phyloP scores from a whole-genome alignment of 768 basidiomycete genomes.

The Phylloporus rhodoxanthus region DNA sequence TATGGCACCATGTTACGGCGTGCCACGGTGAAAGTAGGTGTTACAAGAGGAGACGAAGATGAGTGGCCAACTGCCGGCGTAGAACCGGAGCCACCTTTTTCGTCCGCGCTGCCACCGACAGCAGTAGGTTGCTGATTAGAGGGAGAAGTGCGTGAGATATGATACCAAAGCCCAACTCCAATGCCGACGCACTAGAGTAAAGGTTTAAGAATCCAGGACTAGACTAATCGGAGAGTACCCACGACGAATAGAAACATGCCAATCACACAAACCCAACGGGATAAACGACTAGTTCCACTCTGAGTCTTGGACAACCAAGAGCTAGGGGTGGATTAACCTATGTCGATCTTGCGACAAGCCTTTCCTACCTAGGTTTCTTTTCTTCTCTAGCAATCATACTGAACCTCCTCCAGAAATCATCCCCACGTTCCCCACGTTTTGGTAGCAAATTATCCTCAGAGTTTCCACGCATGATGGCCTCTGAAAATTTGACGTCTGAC shows the following conservation, averaged over 20 bases:
- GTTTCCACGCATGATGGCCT: slow-evolving; percentile 60
- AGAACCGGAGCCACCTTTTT: slow-evolving; percentile 28
- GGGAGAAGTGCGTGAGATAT: slow-evolving; percentile 46
- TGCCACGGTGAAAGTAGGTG: slow-evolving; percentile 57
- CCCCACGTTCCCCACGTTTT: slow-evolving; percentile 63
- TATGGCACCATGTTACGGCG: slow-evolving; percentile 28
- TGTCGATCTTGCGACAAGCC: neutral
- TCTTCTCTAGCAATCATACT: slow-evolving; percentile 77
- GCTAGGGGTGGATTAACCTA: slow-evolving; percentile 28
- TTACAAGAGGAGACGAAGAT: slow-evolving; percentile 39
- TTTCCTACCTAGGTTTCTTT: slow-evolving; percentile 42
- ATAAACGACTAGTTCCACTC: slow-evolving; percentile 44
- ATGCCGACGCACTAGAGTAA: slow-evolving; percentile 41
- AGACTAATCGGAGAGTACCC: slow-evolving; percentile 17
- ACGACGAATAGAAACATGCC: slow-evolving; percentile 56
- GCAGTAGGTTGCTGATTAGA: slow-evolving; percentile 50
- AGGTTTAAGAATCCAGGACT: neutral
- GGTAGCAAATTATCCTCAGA: slow-evolving; percentile 65
- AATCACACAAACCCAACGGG: slow-evolving; percentile 65
- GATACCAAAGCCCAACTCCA: slow-evolving; percentile 57
- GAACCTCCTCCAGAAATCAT: slow-evolving; percentile 85
- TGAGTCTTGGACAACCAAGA: slow-evolving; percentile 67
- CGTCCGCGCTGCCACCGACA: slow-evolving; percentile 57
- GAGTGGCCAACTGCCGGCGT: slow-evolving; percentile 11
- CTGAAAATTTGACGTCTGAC: slow-evolving; percentile 44